Evolutionary conservation across 768 basidiomycete genomes (phyloP).

Genomic region (Leccinellum albellum): DNA sequence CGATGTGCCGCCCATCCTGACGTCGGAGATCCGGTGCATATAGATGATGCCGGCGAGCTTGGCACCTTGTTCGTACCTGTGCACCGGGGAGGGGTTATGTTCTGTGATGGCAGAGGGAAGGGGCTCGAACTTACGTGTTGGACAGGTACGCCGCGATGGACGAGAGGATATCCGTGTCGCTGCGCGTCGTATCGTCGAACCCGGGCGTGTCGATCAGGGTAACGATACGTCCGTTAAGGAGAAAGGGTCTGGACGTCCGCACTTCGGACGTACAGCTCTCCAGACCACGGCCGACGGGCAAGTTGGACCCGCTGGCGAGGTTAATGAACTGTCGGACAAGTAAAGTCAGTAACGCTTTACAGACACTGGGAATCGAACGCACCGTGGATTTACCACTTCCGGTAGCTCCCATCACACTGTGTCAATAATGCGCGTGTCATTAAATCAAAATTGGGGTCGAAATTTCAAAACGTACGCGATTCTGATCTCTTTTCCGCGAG

Average conservation of each 20-base stretch:
- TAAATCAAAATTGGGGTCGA: not conserved
- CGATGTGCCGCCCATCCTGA: conserved; percentile 49
- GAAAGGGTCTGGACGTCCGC: conserved; percentile 41
- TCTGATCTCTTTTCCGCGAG: conserved; percentile 28
- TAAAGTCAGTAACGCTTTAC: conserved; percentile 1
- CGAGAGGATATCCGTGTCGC: conserved; percentile 48
- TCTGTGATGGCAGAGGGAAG: not conserved
- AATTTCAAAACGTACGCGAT: conserved; percentile 26
- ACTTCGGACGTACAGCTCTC: conserved; percentile 51
- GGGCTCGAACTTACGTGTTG: conserved; percentile 23
- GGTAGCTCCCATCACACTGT: conserved; percentile 35
- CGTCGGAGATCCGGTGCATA: conserved; percentile 52
- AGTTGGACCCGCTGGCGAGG: conserved; percentile 43
- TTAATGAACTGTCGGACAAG: conserved; percentile 46
- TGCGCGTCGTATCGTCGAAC: conserved; percentile 51
- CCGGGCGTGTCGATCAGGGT: conserved; percentile 60
- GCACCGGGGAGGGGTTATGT: not conserved
- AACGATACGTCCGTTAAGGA: conserved; percentile 41
- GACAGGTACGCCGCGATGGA: conserved; percentile 44
- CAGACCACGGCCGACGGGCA: conserved; percentile 44
- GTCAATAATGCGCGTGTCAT: not conserved
- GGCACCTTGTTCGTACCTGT: conserved; percentile 33
- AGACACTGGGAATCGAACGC: not conserved
- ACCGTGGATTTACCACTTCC: conserved; percentile 38
- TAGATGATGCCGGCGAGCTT: conserved; percentile 53